phyloP scores from a whole-genome alignment of 2,329 filamentous ascomycete species.

The Trichoderma endophyticum region DNA sequence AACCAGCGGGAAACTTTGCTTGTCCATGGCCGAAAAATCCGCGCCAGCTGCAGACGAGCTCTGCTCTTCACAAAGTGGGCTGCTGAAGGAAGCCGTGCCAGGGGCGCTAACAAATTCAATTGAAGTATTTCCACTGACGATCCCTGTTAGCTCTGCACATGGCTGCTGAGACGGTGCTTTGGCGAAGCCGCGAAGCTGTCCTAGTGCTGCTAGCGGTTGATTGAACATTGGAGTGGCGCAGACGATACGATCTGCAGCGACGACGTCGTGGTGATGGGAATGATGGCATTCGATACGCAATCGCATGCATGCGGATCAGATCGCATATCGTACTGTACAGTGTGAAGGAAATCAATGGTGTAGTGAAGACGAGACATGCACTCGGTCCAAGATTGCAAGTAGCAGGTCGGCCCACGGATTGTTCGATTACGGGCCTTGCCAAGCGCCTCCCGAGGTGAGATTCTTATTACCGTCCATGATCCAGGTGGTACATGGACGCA shows the following conservation, averaged over 20 bases:
- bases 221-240: background rate
- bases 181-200: background rate
- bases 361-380: background rate
- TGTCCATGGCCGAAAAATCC: conserved; percentile 1
- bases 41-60: background rate
- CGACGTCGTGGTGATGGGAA: conserved; percentile 13
- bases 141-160: conserved; percentile 10
- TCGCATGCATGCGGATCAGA: background rate
- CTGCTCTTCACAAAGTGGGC: background rate
- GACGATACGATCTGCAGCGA: conserved; percentile 14
- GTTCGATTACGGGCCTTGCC: conserved; percentile 5
- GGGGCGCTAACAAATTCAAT: conserved; percentile 16
- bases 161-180: background rate
- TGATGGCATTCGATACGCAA: background rate
- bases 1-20: background rate
- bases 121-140: conserved; percentile 1
- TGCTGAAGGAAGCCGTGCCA: background rate
- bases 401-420: background rate
- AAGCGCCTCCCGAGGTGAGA: conserved; percentile 4
- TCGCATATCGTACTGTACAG: background rate
- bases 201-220: background rate
- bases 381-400: background rate
- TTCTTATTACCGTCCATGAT: background rate
- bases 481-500: conserved; percentile 1
- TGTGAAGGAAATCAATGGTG: background rate